A percentile compares a stretch with the other conserved stretches of the same genome.
These are phyloP conservation scores for Thelephora aurantiotincta DNA, from an alignment of 768 basidiomycete species.

Conservation along the genomic window DNA sequence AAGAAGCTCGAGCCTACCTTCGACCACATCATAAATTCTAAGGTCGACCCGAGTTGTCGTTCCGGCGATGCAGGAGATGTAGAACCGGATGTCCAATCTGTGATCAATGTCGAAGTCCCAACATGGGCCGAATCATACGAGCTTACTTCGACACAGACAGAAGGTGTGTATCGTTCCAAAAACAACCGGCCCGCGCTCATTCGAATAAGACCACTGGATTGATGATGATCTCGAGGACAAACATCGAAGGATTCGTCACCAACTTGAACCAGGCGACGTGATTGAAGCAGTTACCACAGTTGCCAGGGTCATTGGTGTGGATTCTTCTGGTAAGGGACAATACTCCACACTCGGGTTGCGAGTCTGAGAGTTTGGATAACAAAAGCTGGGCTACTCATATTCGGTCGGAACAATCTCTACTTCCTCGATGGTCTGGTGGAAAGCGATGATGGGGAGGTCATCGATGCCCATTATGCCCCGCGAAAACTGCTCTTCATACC, in stretches of 20 bases:
- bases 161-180: conserved; percentile 25
- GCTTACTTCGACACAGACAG: conserved; percentile 44
- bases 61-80: conserved; percentile 38
- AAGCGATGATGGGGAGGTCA: conserved; percentile 74
- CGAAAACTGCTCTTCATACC: conserved; percentile 71
- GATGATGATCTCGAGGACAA: conserved; percentile 84
- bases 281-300: conserved; percentile 82
- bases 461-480: conserved; percentile 79
- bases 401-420: conserved; percentile 76
- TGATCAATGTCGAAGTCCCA: conserved; percentile 44
- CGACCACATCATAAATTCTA: conserved; percentile 28
- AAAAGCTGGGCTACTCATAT: conserved; percentile 74
- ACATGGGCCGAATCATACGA: conserved; percentile 68
- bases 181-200: neutral
- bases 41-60: conserved; percentile 30
- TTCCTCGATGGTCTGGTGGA: conserved; percentile 86
- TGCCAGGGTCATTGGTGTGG: conserved; percentile 79
- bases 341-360: neutral
- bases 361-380: neutral
- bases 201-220: conserved; percentile 34
- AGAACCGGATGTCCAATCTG: conserved; percentile 33
- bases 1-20: conserved; percentile 63
- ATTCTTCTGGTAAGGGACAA: conserved; percentile 67
- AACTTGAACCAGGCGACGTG: conserved; percentile 79
- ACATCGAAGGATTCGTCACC: conserved; percentile 73